Evolutionary conservation across 2,329 filamentous ascomycete species (phyloP).

Genomic region (Fragosphaeria purpurea): DNA sequence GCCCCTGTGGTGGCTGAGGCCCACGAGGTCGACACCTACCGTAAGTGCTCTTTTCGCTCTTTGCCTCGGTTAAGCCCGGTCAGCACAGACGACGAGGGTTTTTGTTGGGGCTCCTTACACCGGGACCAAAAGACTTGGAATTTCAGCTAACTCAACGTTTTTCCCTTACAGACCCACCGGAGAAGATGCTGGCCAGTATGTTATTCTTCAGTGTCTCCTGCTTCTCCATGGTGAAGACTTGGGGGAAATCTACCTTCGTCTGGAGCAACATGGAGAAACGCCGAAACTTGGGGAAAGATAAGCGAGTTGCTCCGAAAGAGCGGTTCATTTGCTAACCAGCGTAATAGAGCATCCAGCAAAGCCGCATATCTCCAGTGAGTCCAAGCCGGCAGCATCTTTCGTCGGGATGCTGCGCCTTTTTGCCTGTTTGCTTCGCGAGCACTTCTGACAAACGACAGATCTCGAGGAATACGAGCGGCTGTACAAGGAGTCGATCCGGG

Average conservation of each 20-base stretch:
- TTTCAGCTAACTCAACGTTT: conserved; percentile 10
- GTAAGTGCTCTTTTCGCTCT: conserved; percentile 31
- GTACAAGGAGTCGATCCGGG: conserved; percentile 77
- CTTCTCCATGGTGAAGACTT: no score
- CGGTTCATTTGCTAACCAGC: no score
- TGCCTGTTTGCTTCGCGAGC: not conserved
- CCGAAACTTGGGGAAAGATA: no score
- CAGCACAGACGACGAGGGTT: not conserved
- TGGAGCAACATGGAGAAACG: no score
- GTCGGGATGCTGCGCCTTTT: no score
- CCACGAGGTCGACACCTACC: conserved; percentile 65
- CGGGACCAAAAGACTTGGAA: conserved; percentile 1
- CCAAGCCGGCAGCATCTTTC: not conserved
- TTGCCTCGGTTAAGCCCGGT: conserved; percentile 4
- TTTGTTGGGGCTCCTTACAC: conserved; percentile 8
- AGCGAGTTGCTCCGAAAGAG: no score
- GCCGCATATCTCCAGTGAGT: conserved; percentile 55
- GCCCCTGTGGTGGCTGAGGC: conserved; percentile 61
- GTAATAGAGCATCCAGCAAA: conserved; percentile 56
- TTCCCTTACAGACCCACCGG: conserved; percentile 42
- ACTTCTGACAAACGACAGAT: conserved; percentile 26
- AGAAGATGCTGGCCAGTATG: conserved; percentile 60
- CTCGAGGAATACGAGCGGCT: conserved; percentile 58
- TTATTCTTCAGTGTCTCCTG: conserved; percentile 8
- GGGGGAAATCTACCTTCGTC: no score